Percentiles rank a stretch among this genome's conserved stretches.
phyloP scores from a whole-genome alignment of 352 stramenopile genomes.

The Globisporangium irregulare region DNA sequence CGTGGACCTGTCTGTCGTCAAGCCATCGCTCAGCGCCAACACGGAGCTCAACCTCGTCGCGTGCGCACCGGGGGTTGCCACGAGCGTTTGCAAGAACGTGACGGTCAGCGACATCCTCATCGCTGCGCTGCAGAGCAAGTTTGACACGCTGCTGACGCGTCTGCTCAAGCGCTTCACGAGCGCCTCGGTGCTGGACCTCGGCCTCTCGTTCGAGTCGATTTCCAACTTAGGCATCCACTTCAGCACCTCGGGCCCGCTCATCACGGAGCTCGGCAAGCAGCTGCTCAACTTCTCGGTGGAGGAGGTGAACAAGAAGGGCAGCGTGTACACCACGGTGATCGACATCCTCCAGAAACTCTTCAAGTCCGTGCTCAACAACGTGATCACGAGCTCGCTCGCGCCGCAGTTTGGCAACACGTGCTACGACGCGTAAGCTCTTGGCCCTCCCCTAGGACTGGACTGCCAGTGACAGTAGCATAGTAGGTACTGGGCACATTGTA shows the following conservation, averaged over 20 bases:
- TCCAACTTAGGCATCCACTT: slow-evolving; percentile 11
- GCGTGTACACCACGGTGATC: slow-evolving; percentile 7
- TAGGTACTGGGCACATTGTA: background rate
- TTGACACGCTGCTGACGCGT: slow-evolving; percentile 3
- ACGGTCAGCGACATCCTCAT: slow-evolving; percentile 14
- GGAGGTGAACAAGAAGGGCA: slow-evolving; percentile 14
- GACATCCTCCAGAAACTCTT: slow-evolving; percentile 7
- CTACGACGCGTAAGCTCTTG: slow-evolving; percentile 7
- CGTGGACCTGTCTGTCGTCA: slow-evolving; percentile 6
- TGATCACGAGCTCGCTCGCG: background rate
- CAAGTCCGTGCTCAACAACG: slow-evolving; percentile 15
- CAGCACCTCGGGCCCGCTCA: slow-evolving; percentile 7
- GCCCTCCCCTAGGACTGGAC: no score
- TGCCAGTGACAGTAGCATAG: background rate
- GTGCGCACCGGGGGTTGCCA: background rate
- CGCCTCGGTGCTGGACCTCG: slow-evolving; percentile 3
- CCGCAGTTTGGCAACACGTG: slow-evolving; percentile 13
- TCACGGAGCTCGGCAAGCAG: slow-evolving; percentile 11
- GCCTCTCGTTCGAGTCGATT: slow-evolving; percentile 14
- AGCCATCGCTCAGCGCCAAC: slow-evolving; percentile 7
- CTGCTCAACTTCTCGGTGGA: slow-evolving; percentile 9
- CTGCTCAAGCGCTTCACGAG: slow-evolving; percentile 12
- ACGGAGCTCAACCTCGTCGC: slow-evolving; percentile 1
- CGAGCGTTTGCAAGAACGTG: slow-evolving; percentile 11
- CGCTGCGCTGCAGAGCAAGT: slow-evolving; percentile 9